Percentiles rank a stretch among this genome's conserved stretches.
Conservation (phyloP, 176 grass and related monocot species). For the Bothriochloa decipiens region DNA sequence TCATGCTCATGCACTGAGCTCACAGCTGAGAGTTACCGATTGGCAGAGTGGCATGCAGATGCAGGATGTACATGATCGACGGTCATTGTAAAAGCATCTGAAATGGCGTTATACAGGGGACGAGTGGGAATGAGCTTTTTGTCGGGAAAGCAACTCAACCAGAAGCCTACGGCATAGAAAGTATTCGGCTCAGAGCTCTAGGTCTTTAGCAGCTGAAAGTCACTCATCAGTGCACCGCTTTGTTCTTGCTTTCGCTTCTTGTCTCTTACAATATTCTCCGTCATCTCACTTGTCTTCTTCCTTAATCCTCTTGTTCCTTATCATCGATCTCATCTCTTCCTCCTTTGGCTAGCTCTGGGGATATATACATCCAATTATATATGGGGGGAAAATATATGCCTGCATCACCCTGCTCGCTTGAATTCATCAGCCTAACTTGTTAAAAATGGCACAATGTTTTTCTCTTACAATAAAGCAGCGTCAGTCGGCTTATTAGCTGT, state of each 20-base stretch:
- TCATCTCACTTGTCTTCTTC: conserved; percentile 49
- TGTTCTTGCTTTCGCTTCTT: conserved; percentile 52
- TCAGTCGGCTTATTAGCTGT: too few relatives aligned
- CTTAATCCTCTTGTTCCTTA: conserved; percentile 37
- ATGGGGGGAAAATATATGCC: background rate
- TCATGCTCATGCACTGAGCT: too few relatives aligned
- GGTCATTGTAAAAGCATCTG: background rate
- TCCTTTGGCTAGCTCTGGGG: background rate
- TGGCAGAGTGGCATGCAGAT: background rate
- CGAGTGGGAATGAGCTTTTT: conserved; percentile 44
- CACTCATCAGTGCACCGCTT: conserved; percentile 55
- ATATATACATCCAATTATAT: background rate
- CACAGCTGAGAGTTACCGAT: too few relatives aligned
- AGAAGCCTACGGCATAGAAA: conserved; percentile 43
- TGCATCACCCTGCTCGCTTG: too few relatives aligned
- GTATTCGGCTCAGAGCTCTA: conserved; percentile 53
- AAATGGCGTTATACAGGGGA: conserved; percentile 22
- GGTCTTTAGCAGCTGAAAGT: conserved; percentile 52
- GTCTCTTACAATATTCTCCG: conserved; percentile 58
- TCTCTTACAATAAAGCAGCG: too few relatives aligned
- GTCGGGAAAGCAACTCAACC: conserved; percentile 62
- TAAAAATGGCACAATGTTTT: too few relatives aligned
- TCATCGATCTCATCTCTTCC: conserved; percentile 37
- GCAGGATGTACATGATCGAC: background rate
- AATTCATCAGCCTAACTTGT: too few relatives aligned